phyloP scores from a whole-genome alignment of 2,329 filamentous ascomycete genomes.

The Huntiella bhutanensis region DNA sequence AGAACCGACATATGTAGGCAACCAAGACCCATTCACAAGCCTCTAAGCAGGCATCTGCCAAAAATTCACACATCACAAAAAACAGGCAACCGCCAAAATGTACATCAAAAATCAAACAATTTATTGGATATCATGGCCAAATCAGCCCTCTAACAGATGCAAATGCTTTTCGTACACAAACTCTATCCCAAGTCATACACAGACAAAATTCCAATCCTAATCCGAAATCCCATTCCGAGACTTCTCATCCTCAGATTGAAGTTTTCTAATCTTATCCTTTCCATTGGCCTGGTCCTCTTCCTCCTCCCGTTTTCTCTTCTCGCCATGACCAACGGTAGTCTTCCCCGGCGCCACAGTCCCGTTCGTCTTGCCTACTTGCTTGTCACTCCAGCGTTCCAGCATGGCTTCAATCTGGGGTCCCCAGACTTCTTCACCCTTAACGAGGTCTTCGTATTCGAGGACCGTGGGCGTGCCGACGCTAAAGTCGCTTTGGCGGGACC shows the following conservation, averaged over 20 bases:
- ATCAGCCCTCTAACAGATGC: no score
- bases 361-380: slow-evolving; percentile 3
- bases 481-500: slow-evolving; percentile 68
- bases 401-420: slow-evolving; percentile 46
- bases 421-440: slow-evolving; percentile 64
- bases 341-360: slow-evolving; percentile 6
- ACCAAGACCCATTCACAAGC: neutral
- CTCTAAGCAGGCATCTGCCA: neutral
- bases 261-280: neutral
- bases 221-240: slow-evolving; percentile 26
- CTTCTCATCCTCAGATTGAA: slow-evolving; percentile 20
- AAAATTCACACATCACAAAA: neutral
- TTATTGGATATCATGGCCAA: no score
- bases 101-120: neutral
- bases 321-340: neutral
- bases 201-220: slow-evolving; percentile 12
- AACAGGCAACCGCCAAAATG: neutral
- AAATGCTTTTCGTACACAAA: no score
- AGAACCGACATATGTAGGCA: no score
- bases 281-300: neutral
- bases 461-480: slow-evolving; percentile 50
- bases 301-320: neutral
- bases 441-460: slow-evolving; percentile 59
- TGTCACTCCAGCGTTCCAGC: slow-evolving; percentile 23
- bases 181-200: no score